phyloP scores from a whole-genome alignment of 495 filamentous ascomycete species.

The Tuber melanosporum region DNA sequence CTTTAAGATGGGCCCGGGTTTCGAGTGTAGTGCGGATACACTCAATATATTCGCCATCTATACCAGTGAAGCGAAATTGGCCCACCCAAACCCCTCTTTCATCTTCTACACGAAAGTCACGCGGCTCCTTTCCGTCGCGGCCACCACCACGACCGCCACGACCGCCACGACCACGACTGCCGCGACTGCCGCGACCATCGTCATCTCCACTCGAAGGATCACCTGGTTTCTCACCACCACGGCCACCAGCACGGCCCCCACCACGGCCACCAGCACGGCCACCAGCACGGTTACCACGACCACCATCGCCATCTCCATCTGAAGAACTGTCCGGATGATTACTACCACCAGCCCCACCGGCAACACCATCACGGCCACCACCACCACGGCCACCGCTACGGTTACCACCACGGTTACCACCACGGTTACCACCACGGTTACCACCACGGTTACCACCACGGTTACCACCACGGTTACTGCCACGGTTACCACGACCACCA shows the following conservation, averaged over 20 bases:
- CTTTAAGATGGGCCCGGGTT: constrained; percentile 24
- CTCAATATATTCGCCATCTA: constrained; percentile 30
- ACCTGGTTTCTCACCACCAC: not conserved
- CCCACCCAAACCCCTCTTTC: constrained; percentile 26
- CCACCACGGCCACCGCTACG: not conserved
- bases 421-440: not conserved
- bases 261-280: not conserved
- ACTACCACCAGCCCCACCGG: not conserved
- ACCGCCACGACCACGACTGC: not conserved
- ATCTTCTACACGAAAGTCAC: not conserved
- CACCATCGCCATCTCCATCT: not conserved
- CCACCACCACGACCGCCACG: constrained; percentile 5
- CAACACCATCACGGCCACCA: not conserved
- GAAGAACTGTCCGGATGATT: not conserved
- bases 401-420: not conserved
- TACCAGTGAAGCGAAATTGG: constrained; percentile 24
- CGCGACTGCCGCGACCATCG: not conserved
- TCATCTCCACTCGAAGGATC: not conserved
- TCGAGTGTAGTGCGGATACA: constrained; percentile 30
- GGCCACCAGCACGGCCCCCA: not conserved
- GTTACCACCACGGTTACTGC: too few relatives aligned
- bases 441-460: not conserved
- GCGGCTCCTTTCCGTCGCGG: not conserved
- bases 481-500: not conserved
- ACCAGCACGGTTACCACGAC: not conserved